Evolutionary conservation across 2,329 filamentous ascomycete species (phyloP).

Genomic region (Pseudogymnoascus sp.): DNA sequence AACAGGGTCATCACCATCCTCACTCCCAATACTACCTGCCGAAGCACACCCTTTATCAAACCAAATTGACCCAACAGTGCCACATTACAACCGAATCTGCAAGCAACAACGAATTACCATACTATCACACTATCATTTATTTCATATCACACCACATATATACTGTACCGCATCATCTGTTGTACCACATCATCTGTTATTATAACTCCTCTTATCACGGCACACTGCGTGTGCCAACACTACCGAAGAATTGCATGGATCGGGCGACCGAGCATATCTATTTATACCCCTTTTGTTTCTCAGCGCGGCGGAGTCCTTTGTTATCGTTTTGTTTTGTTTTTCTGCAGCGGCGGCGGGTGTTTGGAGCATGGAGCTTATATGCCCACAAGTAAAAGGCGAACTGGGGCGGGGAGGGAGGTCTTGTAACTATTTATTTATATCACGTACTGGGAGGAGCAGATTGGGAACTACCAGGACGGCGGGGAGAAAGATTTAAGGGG

Average conservation of each 20-base stretch:
- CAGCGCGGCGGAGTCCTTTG: neutral
- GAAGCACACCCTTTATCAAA: neutral
- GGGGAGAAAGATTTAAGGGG: neutral
- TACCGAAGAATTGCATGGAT: neutral
- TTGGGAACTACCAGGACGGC: neutral
- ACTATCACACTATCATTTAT: neutral
- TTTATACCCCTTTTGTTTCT: conserved; percentile 5
- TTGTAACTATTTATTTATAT: conserved; percentile 6
- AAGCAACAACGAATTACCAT: neutral
- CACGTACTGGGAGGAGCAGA: neutral
- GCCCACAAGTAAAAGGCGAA: neutral
- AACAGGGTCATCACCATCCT: neutral
- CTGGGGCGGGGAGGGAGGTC: neutral
- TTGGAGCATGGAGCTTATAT: conserved; percentile 4
- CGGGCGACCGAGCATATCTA: conserved; percentile 3
- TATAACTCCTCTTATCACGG: neutral
- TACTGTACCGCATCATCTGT: neutral
- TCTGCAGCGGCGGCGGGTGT: neutral
- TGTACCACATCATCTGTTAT: neutral
- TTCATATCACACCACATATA: neutral
- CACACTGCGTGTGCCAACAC: neutral
- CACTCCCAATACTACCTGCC: neutral
- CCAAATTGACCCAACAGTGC: neutral
- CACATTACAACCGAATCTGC: neutral
- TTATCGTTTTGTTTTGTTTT: neutral